Conservation (phyloP, 2,329 filamentous ascomycete genomes). For the Monosporascus sp. region DNA sequence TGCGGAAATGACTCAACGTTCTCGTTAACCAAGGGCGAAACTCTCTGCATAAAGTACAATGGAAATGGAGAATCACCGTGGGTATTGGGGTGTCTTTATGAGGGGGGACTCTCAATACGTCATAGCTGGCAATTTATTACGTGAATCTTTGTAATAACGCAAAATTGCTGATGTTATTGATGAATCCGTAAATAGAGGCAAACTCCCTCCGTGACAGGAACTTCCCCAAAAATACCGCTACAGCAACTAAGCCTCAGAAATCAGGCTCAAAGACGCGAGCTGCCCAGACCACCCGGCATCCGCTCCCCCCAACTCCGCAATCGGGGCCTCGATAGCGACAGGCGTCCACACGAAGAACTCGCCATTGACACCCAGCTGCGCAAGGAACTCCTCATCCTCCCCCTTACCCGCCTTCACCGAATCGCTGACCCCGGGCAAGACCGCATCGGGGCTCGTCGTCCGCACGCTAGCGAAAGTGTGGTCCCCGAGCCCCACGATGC, state of each 20-base stretch:
- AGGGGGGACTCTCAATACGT: no score
- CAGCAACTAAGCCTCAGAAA: conserved; percentile 10
- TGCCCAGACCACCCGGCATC: conserved; percentile 26
- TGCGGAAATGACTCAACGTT: no score
- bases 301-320: conserved; percentile 31
- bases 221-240: no score
- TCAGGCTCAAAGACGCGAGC: conserved; percentile 26
- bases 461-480: conserved; percentile 26
- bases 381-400: conserved; percentile 34
- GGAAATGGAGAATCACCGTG: no score
- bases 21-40: no score
- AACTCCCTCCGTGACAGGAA: no score
- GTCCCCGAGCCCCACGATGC: conserved; percentile 25
- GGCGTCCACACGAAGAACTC: conserved; percentile 34
- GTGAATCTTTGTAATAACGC: no score
- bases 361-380: conserved; percentile 37
- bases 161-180: no score
- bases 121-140: no score
- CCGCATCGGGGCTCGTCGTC: conserved; percentile 3
- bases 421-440: conserved; percentile 5
- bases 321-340: conserved; percentile 41
- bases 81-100: no score
- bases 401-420: conserved; percentile 6
- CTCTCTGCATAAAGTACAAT: no score
- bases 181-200: no score